Conservation (phyloP, 495 filamentous ascomycete species). For the Immersiella caudata region DNA sequence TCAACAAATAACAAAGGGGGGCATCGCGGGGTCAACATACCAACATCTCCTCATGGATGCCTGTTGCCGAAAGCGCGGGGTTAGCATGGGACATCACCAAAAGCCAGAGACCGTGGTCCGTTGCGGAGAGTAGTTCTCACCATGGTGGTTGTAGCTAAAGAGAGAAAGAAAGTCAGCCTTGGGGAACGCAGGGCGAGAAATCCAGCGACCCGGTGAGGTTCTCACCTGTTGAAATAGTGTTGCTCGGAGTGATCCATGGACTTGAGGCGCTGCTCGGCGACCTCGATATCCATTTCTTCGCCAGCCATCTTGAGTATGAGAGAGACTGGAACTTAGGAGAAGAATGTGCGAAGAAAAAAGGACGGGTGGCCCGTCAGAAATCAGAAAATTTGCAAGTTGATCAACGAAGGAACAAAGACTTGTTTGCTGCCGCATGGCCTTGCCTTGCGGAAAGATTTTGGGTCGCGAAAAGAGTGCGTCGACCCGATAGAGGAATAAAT, state of each 20-base stretch:
- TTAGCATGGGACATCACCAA: slow-evolving; percentile 36
- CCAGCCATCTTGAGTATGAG: slow-evolving; percentile 38
- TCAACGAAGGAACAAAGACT: too few species aligned
- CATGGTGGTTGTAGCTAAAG: slow-evolving; percentile 90
- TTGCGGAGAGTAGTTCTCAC: slow-evolving; percentile 52
- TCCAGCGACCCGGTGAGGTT: background rate
- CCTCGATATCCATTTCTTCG: slow-evolving; percentile 51
- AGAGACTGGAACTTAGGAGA: slow-evolving; percentile 3
- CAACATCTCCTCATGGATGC: slow-evolving; percentile 98
- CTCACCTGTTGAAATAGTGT: slow-evolving; percentile 94
- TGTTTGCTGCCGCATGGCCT: too few species aligned
- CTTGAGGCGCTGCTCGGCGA: slow-evolving; percentile 56
- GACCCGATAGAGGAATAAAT: slow-evolving; percentile 16
- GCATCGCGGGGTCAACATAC: slow-evolving; percentile 56
- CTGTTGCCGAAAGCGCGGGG: slow-evolving; percentile 46
- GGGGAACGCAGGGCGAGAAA: background rate
- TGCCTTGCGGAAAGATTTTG: background rate
- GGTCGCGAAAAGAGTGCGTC: slow-evolving; percentile 15
- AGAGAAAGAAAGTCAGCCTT: slow-evolving; percentile 18
- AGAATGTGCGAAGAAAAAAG: background rate
- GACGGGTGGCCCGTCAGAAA: background rate
- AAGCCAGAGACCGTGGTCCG: background rate
- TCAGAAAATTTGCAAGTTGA: too few species aligned
- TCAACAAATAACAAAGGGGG: slow-evolving; percentile 19
- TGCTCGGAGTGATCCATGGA: slow-evolving; percentile 84